These are phyloP conservation scores for Penicillium sp. DNA, from an alignment of 2,329 filamentous ascomycete species.

Conservation along the genomic window DNA sequence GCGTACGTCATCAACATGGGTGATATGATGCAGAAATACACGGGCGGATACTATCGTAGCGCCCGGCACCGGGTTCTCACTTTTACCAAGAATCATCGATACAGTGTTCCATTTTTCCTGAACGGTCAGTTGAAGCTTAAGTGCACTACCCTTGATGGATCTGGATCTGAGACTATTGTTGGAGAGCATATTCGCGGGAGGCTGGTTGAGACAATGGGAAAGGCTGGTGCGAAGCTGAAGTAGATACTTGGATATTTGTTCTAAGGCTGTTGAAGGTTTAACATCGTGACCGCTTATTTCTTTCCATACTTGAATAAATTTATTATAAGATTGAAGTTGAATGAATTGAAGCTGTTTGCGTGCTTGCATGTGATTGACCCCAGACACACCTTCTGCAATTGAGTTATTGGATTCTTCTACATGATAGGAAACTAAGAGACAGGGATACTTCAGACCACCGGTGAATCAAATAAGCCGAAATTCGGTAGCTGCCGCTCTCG, in stretches of 20 bases:
- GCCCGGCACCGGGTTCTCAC: conserved; percentile 24
- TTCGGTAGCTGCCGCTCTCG: too few relatives aligned
- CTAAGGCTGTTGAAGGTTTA: too few relatives aligned
- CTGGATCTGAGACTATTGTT: conserved; percentile 1
- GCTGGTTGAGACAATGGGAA: background rate
- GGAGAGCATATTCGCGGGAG: conserved; percentile 2
- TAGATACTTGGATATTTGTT: background rate
- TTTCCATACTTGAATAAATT: background rate
- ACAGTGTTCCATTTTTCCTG: conserved; percentile 3
- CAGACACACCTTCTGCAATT: too few relatives aligned
- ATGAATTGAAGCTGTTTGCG: too few relatives aligned
- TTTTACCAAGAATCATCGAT: conserved; percentile 1
- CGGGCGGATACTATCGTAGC: conserved; percentile 18
- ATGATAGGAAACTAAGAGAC: too few relatives aligned
- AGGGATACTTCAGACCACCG: too few relatives aligned
- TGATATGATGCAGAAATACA: conserved; percentile 24
- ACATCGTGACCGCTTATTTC: background rate
- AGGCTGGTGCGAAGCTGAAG: background rate
- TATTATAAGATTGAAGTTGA: too few relatives aligned
- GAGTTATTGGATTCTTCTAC: too few relatives aligned
- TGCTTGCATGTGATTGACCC: too few relatives aligned
- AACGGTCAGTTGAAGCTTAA: conserved; percentile 1
- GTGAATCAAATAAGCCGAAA: too few relatives aligned
- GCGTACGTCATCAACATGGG: conserved; percentile 29
- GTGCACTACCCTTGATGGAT: background rate